phyloP scores from a whole-genome alignment of 805 yeast species.

The Cyberlindnera meyerae region DNA sequence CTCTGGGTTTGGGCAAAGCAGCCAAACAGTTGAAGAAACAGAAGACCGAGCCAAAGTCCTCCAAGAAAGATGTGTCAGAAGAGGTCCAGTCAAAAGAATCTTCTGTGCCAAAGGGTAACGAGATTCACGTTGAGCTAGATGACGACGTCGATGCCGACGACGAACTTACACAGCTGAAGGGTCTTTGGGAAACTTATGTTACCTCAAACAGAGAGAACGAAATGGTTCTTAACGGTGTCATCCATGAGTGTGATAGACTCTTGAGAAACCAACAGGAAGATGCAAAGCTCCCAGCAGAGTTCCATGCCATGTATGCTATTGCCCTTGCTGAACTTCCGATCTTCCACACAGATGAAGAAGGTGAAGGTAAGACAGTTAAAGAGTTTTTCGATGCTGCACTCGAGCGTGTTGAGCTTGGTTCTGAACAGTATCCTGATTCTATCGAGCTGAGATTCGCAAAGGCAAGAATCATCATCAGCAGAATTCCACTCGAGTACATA shows the following conservation, averaged over 20 bases:
- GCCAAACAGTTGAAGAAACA: constrained; percentile 43
- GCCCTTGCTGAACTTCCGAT: constrained; percentile 62
- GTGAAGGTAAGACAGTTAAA: constrained; percentile 33
- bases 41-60: constrained; percentile 18
- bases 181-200: constrained; percentile 63
- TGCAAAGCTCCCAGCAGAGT: constrained; percentile 39
- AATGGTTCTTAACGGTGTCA: constrained; percentile 68
- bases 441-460: constrained; percentile 46
- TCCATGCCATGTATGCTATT: constrained; percentile 70
- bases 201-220: constrained; percentile 56
- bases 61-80: constrained; percentile 6
- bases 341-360: constrained; percentile 44
- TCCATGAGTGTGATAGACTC: constrained; percentile 88
- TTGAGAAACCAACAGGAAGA: constrained; percentile 39
- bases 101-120: constrained; percentile 30
- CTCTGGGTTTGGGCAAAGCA: constrained; percentile 59
- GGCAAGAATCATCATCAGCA: constrained; percentile 49
- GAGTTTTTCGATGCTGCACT: constrained; percentile 67
- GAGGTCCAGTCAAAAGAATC: constrained; percentile 14
- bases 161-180: constrained; percentile 70
- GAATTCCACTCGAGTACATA: constrained; percentile 55
- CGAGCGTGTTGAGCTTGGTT: constrained; percentile 62
- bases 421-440: constrained; percentile 43
- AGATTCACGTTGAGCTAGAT: constrained; percentile 61
- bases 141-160: constrained; percentile 72